Evolutionary conservation across 345 rosid genomes (phyloP).

Genomic region (Turnera subulata): DNA sequence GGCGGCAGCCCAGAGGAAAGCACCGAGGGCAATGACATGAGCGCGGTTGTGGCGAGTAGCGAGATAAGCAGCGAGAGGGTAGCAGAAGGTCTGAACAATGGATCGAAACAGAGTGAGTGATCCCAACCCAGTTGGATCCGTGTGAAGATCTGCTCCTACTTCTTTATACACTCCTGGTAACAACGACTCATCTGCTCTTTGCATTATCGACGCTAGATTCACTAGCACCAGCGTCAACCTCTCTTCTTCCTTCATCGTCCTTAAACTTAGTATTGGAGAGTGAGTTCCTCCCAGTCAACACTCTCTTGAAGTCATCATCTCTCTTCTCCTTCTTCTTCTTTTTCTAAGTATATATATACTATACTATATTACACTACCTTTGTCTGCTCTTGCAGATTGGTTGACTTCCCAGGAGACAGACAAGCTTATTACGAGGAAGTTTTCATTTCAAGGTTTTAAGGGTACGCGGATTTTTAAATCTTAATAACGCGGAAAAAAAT

Average conservation of each 20-base stretch:
- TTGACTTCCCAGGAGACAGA: no score
- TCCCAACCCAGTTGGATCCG: constrained; percentile 81
- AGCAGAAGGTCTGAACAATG: constrained; percentile 53
- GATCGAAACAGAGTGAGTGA: constrained; percentile 68
- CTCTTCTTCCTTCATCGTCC: constrained; percentile 49
- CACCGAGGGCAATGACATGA: constrained; percentile 66
- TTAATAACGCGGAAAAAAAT: no score
- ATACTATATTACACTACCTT: no score
- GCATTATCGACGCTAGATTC: constrained; percentile 85
- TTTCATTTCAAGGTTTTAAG: no score
- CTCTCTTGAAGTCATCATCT: no score
- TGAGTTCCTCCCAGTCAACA: no score
- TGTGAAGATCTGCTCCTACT: constrained; percentile 79
- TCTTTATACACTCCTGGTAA: constrained; percentile 89
- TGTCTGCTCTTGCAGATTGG: no score
- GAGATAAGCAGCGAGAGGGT: constrained; percentile 70
- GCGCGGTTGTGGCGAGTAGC: constrained; percentile 52
- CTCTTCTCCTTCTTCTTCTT: no score
- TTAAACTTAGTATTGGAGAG: no score
- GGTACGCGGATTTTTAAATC: no score
- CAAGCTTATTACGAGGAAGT: no score
- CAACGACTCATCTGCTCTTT: constrained; percentile 87
- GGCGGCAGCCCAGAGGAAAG: constrained; percentile 65
- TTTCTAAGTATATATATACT: no score
- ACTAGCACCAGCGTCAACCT: constrained; percentile 66